Base-by-base conservation (phyloP, 352 stramenopile genomes). In the Globisporangium irregulare region DNA sequence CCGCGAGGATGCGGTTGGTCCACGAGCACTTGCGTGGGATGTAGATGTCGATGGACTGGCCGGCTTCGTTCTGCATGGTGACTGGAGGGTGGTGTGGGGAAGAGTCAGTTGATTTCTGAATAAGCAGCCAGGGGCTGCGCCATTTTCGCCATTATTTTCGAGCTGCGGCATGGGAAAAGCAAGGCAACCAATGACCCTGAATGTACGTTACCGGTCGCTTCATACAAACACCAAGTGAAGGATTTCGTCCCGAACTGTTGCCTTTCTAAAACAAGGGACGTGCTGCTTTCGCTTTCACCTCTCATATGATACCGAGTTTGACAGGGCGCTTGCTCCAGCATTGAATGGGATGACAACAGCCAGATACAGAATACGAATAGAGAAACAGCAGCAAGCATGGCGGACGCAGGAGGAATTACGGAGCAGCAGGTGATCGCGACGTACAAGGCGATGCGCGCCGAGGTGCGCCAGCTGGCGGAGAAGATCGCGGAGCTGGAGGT, bases 1-100 rank as follows among this genome's bases (percentile, higher is more conserved):
- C 96, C 76, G 93, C 85, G 57, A 99, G 93, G 73, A 99, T 96
- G 84, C 97, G 92, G 90, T 98, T 99, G 72, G 97, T 99, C 94
- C 95, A 99, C 74, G 97, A 99, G 93, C 97, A 99, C 82, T 99
- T 99, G 84, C 97, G 91, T 70, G 97, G 97, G 84, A 99, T 97
- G 86, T 99, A 99, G 74, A 99, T 97, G 75, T 99, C 97, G 64
- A 99, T 97, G 80, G 97, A 98, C 75, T 98, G 85, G 85, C 97
- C 97, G 75, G 79, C 77, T 80, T 98, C 96, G 96, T 99, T 99
- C 87, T 99, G 96, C 97, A 99, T 99, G 73, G 79, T 97, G 76
- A 76, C 74, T 56, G 61, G 29, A 15, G 66, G 55, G 18, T 53
- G 51, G 53, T 29, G 51, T 75, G 43, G 48, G 73, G 67, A 80